A percentile compares a stretch with the other conserved stretches of the same genome.
phyloP scores from a whole-genome alignment of 2,329 filamentous ascomycete species.

The Scedosporium dehoogii region DNA sequence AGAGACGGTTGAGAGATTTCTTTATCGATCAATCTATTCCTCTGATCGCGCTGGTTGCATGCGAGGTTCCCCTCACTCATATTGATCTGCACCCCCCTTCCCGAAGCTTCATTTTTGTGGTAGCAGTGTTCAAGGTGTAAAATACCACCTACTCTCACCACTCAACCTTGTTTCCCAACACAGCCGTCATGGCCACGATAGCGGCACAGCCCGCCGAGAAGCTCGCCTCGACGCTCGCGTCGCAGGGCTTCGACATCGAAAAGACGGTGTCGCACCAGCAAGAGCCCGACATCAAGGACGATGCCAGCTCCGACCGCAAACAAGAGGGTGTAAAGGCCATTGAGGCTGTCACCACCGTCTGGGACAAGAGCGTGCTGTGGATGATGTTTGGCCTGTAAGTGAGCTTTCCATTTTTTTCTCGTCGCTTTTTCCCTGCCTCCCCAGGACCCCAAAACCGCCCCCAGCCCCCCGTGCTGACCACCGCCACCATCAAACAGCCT shows the following conservation, averaged over 20 bases:
- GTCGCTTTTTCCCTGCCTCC: not conserved
- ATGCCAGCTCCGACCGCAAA: not conserved
- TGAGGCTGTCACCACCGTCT: conserved; percentile 28
- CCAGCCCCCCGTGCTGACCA: not conserved
- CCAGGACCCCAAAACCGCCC: not conserved
- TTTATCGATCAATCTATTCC: not conserved
- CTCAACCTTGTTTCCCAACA: not conserved
- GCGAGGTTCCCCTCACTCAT: not conserved
- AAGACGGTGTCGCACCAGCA: not conserved
- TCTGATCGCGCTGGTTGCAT: not conserved
- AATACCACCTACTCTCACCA: not conserved
- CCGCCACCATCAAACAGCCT: conserved; percentile 18
- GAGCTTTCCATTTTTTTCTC: not conserved
- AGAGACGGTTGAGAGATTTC: not conserved
- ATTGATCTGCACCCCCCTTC: not conserved
- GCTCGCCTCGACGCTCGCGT: not conserved
- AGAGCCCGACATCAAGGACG: not conserved
- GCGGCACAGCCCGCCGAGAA: not conserved
- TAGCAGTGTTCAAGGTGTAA: not conserved
- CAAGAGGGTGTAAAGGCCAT: conserved; percentile 28
- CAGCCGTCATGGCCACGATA: not conserved
- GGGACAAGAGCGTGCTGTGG: conserved; percentile 26
- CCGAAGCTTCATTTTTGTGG: not conserved
- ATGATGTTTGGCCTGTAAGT: conserved; percentile 29
- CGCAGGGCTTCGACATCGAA: not conserved